Percentiles rank a stretch among this genome's conserved stretches.
phyloP scores from a whole-genome alignment of 306 rosid species.

The Begonia loranthoides region DNA sequence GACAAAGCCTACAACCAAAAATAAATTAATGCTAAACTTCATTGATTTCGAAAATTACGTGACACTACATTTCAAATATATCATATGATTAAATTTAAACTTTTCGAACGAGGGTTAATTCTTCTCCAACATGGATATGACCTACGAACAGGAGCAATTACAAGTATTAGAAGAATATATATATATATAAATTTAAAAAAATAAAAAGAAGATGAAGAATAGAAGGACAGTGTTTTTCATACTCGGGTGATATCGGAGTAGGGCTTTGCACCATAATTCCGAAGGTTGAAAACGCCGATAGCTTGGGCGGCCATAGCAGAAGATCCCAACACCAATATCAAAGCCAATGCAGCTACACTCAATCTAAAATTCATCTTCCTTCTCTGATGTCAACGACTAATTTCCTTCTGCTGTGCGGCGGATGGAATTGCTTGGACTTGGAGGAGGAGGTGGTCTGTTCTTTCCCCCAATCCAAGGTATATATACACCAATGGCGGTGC shows the following conservation, averaged over 20 bases:
- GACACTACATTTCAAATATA: no score
- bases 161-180: no score
- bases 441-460: no score
- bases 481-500: neutral
- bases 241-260: slow-evolving; percentile 11
- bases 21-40: neutral
- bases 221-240: neutral
- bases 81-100: no score
- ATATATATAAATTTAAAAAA: no score
- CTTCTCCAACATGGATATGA: no score
- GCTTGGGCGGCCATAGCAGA: neutral
- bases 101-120: no score
- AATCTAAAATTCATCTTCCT: neutral
- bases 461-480: neutral
- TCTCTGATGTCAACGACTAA: neutral
- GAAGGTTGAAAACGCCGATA: slow-evolving; percentile 1
- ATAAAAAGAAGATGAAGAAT: no score
- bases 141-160: no score
- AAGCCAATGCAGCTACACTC: no score
- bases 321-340: neutral
- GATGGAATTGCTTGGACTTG: neutral
- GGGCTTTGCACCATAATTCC: slow-evolving; percentile 10
- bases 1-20: slow-evolving; percentile 8
- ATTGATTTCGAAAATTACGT: no score
- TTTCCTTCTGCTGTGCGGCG: neutral